These are phyloP conservation scores for Sporormia fimetaria DNA, from an alignment of 495 filamentous ascomycete genomes.

Conservation along the genomic window DNA sequence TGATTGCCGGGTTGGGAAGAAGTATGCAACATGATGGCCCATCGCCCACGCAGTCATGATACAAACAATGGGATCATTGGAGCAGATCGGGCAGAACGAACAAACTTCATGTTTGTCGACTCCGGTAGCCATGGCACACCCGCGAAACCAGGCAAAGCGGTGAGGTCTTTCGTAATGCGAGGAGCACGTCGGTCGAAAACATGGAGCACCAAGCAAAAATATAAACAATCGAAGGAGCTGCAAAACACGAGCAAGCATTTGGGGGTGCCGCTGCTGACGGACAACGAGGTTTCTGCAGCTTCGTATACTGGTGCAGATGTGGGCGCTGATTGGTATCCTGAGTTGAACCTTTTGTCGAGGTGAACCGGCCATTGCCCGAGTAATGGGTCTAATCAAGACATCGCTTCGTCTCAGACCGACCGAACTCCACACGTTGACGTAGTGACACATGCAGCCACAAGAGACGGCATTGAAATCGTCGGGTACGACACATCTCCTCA, in stretches of 20 bases:
- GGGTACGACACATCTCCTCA: background rate
- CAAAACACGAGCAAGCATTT: background rate
- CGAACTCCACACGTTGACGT: background rate
- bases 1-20: background rate
- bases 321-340: too few species aligned
- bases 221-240: background rate
- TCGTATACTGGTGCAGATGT: too few species aligned
- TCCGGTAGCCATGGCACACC: slow-evolving; percentile 8
- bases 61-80: background rate
- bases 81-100: slow-evolving; percentile 7
- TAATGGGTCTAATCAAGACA: too few species aligned
- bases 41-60: slow-evolving; percentile 3
- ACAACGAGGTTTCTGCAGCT: too few species aligned
- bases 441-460: background rate
- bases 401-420: too few species aligned
- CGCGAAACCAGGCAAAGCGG: slow-evolving; percentile 19
- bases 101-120: slow-evolving; percentile 26
- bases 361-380: too few species aligned
- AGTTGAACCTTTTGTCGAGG: too few species aligned
- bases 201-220: slow-evolving; percentile 22
- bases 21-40: slow-evolving; percentile 7
- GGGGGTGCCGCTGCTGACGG: too few species aligned
- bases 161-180: slow-evolving; percentile 26
- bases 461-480: background rate
- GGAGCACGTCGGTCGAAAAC: slow-evolving; percentile 17